These are phyloP conservation scores for Pseudogymnoascus sp. DNA, from an alignment of 2,329 filamentous ascomycete genomes.

Conservation along the genomic window DNA sequence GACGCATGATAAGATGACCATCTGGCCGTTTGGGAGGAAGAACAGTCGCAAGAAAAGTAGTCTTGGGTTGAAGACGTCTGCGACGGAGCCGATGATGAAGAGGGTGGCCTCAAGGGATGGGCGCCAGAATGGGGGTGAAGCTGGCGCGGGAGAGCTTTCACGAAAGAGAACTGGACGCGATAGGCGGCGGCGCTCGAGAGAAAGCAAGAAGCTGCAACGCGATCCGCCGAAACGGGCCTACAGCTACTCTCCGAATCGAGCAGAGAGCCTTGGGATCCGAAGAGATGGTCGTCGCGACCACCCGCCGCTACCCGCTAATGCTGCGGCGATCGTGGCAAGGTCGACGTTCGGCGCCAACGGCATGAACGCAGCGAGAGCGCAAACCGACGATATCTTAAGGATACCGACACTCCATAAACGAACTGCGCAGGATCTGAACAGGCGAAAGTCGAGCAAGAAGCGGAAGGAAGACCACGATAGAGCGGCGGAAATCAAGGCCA, in stretches of 20 bases:
- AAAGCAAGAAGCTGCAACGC: conserved; percentile 30
- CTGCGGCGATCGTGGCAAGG: conserved; percentile 22
- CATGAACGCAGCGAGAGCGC: not conserved
- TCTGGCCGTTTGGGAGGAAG: conserved; percentile 77
- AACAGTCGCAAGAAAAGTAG: conserved; percentile 56
- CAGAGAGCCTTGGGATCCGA: conserved; percentile 44
- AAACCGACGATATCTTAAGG: conserved; percentile 37
- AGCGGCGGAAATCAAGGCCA: conserved; percentile 81
- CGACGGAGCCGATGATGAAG: conserved; percentile 39
- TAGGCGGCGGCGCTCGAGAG: conserved; percentile 24
- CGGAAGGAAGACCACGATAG: conserved; percentile 67
- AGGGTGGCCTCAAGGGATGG: conserved; percentile 21
- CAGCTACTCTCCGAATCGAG: conserved; percentile 55
- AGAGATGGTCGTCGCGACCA: conserved; percentile 22
- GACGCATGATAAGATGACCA: conserved; percentile 50
- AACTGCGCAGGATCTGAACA: conserved; percentile 50
- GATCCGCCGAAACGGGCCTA: conserved; percentile 48
- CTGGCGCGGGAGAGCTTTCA: conserved; percentile 24
- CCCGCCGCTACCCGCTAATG: conserved; percentile 22
- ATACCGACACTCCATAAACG: conserved; percentile 54
- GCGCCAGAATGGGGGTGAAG: conserved; percentile 29
- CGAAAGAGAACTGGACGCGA: conserved; percentile 31
- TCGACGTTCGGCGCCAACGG: conserved; percentile 24
- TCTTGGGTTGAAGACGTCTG: conserved; percentile 47
- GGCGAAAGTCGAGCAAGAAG: conserved; percentile 69